Base-by-base conservation (phyloP, 805 yeast species). In the Nakazawaea wickerhamii region DNA sequence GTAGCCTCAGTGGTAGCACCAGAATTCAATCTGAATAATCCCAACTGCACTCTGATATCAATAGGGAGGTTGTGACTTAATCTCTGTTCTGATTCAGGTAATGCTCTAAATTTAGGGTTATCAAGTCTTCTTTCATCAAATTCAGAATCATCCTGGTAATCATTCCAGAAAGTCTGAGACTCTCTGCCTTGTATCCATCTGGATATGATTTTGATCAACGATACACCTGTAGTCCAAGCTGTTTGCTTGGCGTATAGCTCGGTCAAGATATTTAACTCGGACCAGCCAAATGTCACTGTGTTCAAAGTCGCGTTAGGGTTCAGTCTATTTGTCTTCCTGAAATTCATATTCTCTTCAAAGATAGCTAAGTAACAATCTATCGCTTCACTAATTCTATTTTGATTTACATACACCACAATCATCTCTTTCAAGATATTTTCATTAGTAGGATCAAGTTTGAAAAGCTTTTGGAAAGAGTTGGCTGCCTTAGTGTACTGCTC, bases 41-140 rank as follows among this genome's bases (percentile, higher is more conserved):
- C 95, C 19, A 93, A 58, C 59, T 93, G 86, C 23, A 79, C 81
- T 42, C 98, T 64, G 20, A 93, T 85, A 64, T 91, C 98, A 36
- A 90, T 79, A 1, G 98, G 98, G 17, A 93, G 61, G 7, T 70
- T 60, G 50, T 61, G 77, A 13, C 44, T 54, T 52, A 69, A 69
- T 28, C 62, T 49, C 43, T 65, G 59, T 43, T 72, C 74, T 36
- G 61, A 62, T 10, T 55, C 56, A 1, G 70, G 51, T 20, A 76
- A 49, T 1, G 67, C 59, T 40, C 66, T 69, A 50, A 59, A 77
- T 37, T 65, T 67, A 8, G 64, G 59, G 50, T 70, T 69, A 34
- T 70, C 73, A 28, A 64, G 60, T 48, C 95, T 65, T 55, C 95
- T 70, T 19, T 69, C 75, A 58, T 91, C 97, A 62, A 83, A 91